Conservation (phyloP, 352 stramenopile species). For the Globisporangium acanthophoron region DNA sequence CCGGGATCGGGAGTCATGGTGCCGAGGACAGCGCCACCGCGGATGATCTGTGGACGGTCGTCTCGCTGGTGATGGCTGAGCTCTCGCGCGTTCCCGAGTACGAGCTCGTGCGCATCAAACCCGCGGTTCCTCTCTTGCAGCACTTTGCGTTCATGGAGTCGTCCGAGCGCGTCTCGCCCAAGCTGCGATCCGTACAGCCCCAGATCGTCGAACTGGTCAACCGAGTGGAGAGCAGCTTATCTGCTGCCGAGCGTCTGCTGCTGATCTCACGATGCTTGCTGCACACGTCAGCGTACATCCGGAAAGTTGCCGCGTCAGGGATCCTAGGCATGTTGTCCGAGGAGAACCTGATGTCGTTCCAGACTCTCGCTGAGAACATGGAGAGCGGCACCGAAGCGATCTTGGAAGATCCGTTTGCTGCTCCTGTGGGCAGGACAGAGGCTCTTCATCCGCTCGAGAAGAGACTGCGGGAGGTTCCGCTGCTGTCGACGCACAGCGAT, state of each 20-base stretch:
- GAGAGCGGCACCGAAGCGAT: background rate
- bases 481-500: constrained; percentile 1
- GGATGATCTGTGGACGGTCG: constrained; percentile 23
- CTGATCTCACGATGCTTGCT: constrained; percentile 46
- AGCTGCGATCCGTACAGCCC: constrained; percentile 24
- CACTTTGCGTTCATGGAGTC: constrained; percentile 52
- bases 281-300: constrained; percentile 41
- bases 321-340: constrained; percentile 27
- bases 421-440: background rate
- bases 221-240: constrained; percentile 23
- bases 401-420: constrained; percentile 11
- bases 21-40: background rate
- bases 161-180: constrained; percentile 12
- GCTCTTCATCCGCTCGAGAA: constrained; percentile 3
- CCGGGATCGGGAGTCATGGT: background rate
- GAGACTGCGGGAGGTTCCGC: constrained; percentile 1
- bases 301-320: constrained; percentile 37
- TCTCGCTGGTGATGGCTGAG: constrained; percentile 20
- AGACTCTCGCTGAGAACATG: constrained; percentile 11
- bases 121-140: constrained; percentile 41
- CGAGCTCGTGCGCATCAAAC: constrained; percentile 17
- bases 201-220: constrained; percentile 38
- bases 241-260: constrained; percentile 14
- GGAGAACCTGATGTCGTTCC: constrained; percentile 1
- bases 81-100: constrained; percentile 12